Conservation (phyloP, 306 rosid genomes). For the Parietaria judaica region DNA sequence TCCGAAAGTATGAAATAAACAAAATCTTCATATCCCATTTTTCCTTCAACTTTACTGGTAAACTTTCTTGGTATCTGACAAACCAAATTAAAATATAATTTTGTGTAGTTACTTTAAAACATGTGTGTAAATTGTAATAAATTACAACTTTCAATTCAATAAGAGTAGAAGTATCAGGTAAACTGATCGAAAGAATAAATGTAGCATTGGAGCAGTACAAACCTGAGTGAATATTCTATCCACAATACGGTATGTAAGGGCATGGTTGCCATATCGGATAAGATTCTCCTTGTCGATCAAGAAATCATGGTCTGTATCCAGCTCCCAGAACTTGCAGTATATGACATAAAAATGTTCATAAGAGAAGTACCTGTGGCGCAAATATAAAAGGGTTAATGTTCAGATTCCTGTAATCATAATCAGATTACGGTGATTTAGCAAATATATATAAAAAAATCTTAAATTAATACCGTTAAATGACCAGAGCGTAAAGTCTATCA, state of each 20-base stretch:
- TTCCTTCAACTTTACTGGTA: slow-evolving; percentile 87
- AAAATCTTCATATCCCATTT: slow-evolving; percentile 99
- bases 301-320: slow-evolving; percentile 97
- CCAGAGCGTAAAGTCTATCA: slow-evolving; percentile 11
- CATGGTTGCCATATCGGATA: slow-evolving; percentile 97
- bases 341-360: slow-evolving; percentile 96
- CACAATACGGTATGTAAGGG: slow-evolving; percentile 95
- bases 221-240: slow-evolving; percentile 99
- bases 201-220: slow-evolving; percentile 24
- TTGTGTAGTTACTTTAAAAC: background rate
- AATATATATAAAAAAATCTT: slow-evolving; percentile 10
- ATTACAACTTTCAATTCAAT: no score
- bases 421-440: background rate
- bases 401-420: slow-evolving; percentile 5
- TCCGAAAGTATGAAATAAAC: slow-evolving; percentile 95
- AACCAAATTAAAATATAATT: slow-evolving; percentile 20
- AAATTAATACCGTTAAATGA: slow-evolving; percentile 3
- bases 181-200: slow-evolving; percentile 21
- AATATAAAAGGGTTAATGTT: background rate
- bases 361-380: slow-evolving; percentile 70
- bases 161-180: slow-evolving; percentile 12
- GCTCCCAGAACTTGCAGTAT: slow-evolving; percentile 99
- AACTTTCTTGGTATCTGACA: slow-evolving; percentile 90
- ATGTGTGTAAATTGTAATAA: background rate
- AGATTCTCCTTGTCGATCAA: slow-evolving; percentile 96